Conservation (phyloP, 2,329 filamentous ascomycete species). For the Coccinonectria pachysandricola region DNA sequence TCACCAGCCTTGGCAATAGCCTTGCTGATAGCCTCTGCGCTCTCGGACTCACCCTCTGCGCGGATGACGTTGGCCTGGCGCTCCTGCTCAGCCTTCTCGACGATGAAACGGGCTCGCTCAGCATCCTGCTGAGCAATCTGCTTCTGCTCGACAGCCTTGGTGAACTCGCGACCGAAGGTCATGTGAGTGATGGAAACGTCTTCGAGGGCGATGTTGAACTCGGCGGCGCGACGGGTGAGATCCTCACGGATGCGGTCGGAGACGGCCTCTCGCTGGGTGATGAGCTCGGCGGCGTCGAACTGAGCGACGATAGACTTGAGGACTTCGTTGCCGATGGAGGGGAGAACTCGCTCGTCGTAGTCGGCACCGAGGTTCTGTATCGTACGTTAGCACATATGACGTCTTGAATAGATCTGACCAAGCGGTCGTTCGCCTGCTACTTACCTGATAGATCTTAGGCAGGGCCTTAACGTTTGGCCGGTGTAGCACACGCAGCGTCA, state of each 20-base stretch:
- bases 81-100: conserved; percentile 98
- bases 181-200: conserved; percentile 99
- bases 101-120: conserved; percentile 93
- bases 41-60: conserved; percentile 95
- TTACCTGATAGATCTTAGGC: conserved; percentile 96
- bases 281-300: conserved; percentile 96
- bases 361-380: conserved; percentile 85
- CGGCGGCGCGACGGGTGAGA: conserved; percentile 80
- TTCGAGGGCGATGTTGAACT: conserved; percentile 98
- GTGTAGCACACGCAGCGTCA: conserved; percentile 92
- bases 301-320: conserved; percentile 97
- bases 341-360: conserved; percentile 96
- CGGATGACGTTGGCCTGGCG: conserved; percentile 97
- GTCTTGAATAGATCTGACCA: too few species aligned
- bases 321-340: conserved; percentile 98
- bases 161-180: conserved; percentile 99
- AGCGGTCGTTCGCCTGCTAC: too few species aligned
- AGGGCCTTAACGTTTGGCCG: conserved; percentile 84
- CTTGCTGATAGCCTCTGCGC: conserved; percentile 87
- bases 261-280: conserved; percentile 96
- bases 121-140: conserved; percentile 99
- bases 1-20: conserved; percentile 90
- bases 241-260: conserved; percentile 89
- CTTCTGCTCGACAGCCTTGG: conserved; percentile 97
- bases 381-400: conserved; percentile 9